Conservation (phyloP, 441 rosid species). For the Isatis lusitanica region DNA sequence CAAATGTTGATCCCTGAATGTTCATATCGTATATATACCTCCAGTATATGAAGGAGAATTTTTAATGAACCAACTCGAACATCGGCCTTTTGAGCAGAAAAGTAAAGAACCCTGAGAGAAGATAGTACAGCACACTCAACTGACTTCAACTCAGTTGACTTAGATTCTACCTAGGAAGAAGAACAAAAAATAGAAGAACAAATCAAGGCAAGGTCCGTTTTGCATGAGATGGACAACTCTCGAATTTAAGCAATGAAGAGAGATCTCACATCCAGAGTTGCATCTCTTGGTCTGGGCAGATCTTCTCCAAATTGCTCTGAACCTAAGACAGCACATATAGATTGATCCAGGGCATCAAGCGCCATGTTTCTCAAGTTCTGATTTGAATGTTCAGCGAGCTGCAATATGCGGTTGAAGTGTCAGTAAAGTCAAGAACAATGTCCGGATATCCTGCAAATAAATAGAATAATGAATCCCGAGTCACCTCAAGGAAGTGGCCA, state of each 20-base stretch:
- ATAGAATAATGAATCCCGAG: slow-evolving; percentile 26
- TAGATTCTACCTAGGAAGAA: slow-evolving; percentile 54
- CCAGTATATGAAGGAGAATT: slow-evolving; percentile 94
- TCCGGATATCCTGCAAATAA: slow-evolving; percentile 27
- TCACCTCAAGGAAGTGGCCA: slow-evolving; percentile 93
- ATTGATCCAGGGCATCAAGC: slow-evolving; percentile 91
- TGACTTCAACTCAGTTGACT: slow-evolving; percentile 52
- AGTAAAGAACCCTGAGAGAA: slow-evolving; percentile 80
- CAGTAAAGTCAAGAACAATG: slow-evolving; percentile 34
- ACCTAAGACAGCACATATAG: slow-evolving; percentile 92
- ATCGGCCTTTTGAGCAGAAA: slow-evolving; percentile 80
- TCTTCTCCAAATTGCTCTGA: slow-evolving; percentile 76
- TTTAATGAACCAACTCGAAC: slow-evolving; percentile 88
- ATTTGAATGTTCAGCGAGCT: slow-evolving; percentile 92
- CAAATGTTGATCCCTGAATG: slow-evolving; percentile 29
- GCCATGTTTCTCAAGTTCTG: slow-evolving; percentile 84
- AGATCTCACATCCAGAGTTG: slow-evolving; percentile 59
- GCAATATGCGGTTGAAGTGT: slow-evolving; percentile 47
- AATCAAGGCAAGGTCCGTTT: slow-evolving; percentile 24
- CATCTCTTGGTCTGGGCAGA: slow-evolving; percentile 44
- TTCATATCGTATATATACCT: slow-evolving; percentile 54
- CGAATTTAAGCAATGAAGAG: slow-evolving; percentile 32
- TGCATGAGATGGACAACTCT: slow-evolving; percentile 19
- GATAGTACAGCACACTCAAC: slow-evolving; percentile 92
- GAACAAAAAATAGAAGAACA: slow-evolving; percentile 16